Percentiles rank a stretch among this genome's conserved stretches.
Evolutionary conservation across 805 yeast genomes (phyloP).

Genomic region (Candida silvatica): DNA sequence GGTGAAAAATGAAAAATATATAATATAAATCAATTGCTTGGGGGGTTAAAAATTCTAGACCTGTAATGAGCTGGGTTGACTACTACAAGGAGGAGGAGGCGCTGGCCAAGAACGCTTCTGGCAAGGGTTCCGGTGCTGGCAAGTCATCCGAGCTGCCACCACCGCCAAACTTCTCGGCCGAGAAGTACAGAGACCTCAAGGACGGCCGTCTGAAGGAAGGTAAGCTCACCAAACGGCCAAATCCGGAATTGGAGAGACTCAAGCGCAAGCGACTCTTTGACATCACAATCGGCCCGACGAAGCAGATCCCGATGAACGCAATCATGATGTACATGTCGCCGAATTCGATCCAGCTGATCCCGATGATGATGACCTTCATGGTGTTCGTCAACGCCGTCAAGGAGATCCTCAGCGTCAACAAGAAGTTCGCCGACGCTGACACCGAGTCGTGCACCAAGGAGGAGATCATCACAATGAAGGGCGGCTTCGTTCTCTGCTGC

Average conservation of each 20-base stretch:
- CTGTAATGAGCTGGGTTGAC: conserved; percentile 7
- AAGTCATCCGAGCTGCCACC: conserved; percentile 9
- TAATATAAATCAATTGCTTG: too few relatives aligned
- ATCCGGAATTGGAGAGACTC: conserved; percentile 26
- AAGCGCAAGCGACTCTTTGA: conserved; percentile 76
- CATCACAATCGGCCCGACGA: conserved; percentile 73
- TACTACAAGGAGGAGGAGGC: conserved; percentile 5
- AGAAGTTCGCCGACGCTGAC: conserved; percentile 36
- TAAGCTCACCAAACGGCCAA: conserved; percentile 19
- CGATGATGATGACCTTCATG: conserved; percentile 85
- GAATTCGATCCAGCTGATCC: conserved; percentile 78
- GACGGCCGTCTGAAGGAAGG: conserved; percentile 1
- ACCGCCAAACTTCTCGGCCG: conserved; percentile 12
- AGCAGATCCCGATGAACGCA: conserved; percentile 78
- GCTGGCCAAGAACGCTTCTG: background rate
- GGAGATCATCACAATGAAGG: conserved; percentile 17
- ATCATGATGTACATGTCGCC: conserved; percentile 93
- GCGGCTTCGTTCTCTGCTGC: conserved; percentile 27
- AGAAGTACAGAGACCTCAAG: conserved; percentile 9
- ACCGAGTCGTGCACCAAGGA: conserved; percentile 15
- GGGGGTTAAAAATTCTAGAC: too few relatives aligned
- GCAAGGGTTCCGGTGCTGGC: too few relatives aligned
- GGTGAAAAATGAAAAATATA: background rate
- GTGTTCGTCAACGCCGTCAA: conserved; percentile 69
- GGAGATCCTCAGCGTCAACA: conserved; percentile 52